Percentiles rank a stretch among this genome's conserved stretches.
phyloP scores from a whole-genome alignment of 1,284 basidiomycete species.

The Trichosporon faecale region DNA sequence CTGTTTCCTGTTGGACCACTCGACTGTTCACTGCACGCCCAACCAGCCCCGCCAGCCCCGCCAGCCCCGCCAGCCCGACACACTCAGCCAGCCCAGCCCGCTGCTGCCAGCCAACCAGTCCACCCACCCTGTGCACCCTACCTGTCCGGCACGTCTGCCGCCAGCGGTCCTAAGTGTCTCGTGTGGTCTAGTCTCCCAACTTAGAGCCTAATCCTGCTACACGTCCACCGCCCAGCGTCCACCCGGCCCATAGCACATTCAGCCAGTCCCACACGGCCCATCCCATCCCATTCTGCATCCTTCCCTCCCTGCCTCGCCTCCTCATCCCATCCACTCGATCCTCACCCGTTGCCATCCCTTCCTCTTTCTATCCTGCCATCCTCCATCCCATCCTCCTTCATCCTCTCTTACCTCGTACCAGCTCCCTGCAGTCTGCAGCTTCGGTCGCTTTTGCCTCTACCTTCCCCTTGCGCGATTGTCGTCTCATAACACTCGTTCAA shows the following conservation, averaged over 20 bases:
- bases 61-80: neutral
- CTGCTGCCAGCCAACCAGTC: neutral
- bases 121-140: neutral
- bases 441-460: constrained; percentile 5
- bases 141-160: neutral
- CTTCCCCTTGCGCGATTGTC: constrained; percentile 2
- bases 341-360: neutral
- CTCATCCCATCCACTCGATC: constrained; percentile 7
- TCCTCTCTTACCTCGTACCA: neutral
- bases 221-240: neutral
- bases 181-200: neutral
- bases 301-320: constrained; percentile 6
- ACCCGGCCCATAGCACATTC: neutral
- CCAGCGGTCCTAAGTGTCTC: neutral
- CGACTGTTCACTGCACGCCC: neutral
- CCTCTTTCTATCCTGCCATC: neutral
- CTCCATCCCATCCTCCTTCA: neutral
- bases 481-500: constrained; percentile 11
- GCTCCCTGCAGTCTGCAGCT: neutral
- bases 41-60: neutral
- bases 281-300: constrained; percentile 2
- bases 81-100: neutral
- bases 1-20: neutral
- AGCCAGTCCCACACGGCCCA: constrained; percentile 1
- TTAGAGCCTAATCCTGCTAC: constrained; percentile 2